Evolutionary conservation across 495 filamentous ascomycete genomes (phyloP), one percentile per base, ranked within the genome.

Genomic region (Corynascus novoguineensis): DNA sequence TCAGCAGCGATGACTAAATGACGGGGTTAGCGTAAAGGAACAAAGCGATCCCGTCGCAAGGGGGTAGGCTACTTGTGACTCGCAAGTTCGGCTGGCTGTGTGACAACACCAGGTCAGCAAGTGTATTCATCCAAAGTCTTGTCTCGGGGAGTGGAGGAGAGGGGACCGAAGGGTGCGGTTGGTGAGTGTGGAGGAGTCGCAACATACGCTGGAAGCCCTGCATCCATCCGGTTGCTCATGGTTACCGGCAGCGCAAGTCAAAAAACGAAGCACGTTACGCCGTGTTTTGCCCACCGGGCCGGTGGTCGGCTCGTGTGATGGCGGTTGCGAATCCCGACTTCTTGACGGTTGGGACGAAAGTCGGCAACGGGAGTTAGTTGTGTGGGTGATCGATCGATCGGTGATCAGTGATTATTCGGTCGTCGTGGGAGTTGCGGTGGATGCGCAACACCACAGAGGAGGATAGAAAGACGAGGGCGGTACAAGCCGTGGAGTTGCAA

Each of bases 1-100:
- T 99, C 93, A 59, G 93, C 93, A 62, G 93, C 93, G 78, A 99
- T 96, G 73, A 99, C 93, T 95, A 61, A 24, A 52, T n/a, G 57
- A 37, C 41, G 37, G 49, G 44, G 65, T 68, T 54, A 64, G 58
- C 38, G 52, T 50, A 9, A 11, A 24, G 32, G 4, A 12, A 21
- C 10, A 8, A 22, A 14, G 31, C 21, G n/a, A 28, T 40, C 28
- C 19, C 59, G 48, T 57, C 37, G 53, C 17, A 27, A 28, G 28
- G 60, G n/a, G 64, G 50, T n/a, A 37, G 69, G 75, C 65, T 74
- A 87, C 84, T 86, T 51, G 83, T 85, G 34, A 87, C 78, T 63
- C 83, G 75, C 61, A 87, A 69, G 67, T 87, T 87, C 59, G 81
- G 79, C 70, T 78, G 79, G 67, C 76, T 80, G 50, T 47, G 53